Conservation (phyloP, 192 early-diverging fungal genomes). For the Backusella australiensis region DNA sequence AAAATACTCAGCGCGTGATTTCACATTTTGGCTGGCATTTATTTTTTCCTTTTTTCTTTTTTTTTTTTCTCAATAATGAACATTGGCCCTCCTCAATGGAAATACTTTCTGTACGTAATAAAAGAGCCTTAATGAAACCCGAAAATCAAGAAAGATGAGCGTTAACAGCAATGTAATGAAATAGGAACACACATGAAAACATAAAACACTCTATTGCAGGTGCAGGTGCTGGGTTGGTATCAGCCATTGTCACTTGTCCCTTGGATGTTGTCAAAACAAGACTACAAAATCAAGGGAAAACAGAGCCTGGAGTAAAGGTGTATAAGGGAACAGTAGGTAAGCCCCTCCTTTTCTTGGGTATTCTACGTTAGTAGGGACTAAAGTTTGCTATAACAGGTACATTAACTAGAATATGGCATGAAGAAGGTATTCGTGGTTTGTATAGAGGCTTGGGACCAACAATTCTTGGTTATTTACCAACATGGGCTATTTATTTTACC, state of each 20-base stretch:
- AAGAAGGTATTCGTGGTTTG: constrained; percentile 86
- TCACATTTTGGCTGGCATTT: background rate
- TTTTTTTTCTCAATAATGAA: background rate
- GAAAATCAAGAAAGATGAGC: background rate
- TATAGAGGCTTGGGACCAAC: constrained; percentile 90
- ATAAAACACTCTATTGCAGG: constrained; percentile 80
- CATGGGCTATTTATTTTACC: constrained; percentile 91
- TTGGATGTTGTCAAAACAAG: constrained; percentile 94
- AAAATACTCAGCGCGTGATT: background rate
- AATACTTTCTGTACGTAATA: background rate
- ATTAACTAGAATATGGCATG: constrained; percentile 71
- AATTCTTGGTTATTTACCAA: constrained; percentile 87
- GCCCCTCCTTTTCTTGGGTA: background rate
- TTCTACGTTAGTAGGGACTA: too few relatives aligned
- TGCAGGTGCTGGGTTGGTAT: constrained; percentile 79
- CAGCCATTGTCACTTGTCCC: constrained; percentile 86
- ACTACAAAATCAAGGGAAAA: constrained; percentile 79
- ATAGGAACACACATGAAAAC: constrained; percentile 44
- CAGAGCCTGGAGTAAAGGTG: constrained; percentile 26
- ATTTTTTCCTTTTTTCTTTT: background rate
- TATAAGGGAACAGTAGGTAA: constrained; percentile 61
- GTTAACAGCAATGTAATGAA: background rate
- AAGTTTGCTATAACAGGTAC: constrained; percentile 36
- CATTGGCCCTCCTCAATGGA: background rate
- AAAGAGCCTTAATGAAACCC: background rate